Conservation (phyloP, 108 stramenopile species). For the Pseudonitzschia pungens region DNA sequence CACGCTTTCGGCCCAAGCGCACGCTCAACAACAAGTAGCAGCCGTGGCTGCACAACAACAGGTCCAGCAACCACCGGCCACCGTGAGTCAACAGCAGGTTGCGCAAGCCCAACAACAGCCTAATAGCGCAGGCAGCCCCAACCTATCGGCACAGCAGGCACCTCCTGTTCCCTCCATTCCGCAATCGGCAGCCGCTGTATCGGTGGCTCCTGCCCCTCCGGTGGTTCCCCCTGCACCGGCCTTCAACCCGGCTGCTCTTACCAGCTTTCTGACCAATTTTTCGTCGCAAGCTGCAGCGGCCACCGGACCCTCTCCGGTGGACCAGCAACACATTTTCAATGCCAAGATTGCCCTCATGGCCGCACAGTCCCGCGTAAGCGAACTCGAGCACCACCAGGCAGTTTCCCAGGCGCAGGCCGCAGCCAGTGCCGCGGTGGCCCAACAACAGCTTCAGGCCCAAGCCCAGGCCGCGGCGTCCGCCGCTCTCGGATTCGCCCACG, state of each 20-base stretch:
- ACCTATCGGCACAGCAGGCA: not conserved
- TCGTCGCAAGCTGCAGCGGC: not conserved
- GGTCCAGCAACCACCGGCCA: not conserved
- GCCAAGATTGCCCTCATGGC: slow-evolving; percentile 18
- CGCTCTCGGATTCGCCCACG: slow-evolving; percentile 4
- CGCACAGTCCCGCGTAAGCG: slow-evolving; percentile 13
- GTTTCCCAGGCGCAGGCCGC: not conserved
- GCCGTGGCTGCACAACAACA: not conserved
- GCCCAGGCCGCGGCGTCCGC: slow-evolving; percentile 9
- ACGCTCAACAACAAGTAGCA: not conserved
- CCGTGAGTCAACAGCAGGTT: not conserved
- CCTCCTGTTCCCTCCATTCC: not conserved
- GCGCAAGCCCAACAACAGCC: not conserved
- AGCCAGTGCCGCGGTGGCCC: not conserved
- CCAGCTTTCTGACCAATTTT: slow-evolving; percentile 6
- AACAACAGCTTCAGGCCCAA: slow-evolving; percentile 3
- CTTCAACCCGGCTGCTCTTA: not conserved
- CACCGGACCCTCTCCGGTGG: not conserved
- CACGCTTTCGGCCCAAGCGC: slow-evolving; percentile 9
- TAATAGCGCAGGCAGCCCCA: slow-evolving; percentile 7
- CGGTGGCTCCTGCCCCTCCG: not conserved
- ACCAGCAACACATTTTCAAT: slow-evolving; percentile 7
- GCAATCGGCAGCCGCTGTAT: not conserved
- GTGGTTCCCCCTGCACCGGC: not conserved
- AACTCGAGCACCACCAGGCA: slow-evolving; percentile 13